These are phyloP conservation scores for Microdochium paspali DNA, from an alignment of 2,329 filamentous ascomycete genomes.

Conservation along the genomic window DNA sequence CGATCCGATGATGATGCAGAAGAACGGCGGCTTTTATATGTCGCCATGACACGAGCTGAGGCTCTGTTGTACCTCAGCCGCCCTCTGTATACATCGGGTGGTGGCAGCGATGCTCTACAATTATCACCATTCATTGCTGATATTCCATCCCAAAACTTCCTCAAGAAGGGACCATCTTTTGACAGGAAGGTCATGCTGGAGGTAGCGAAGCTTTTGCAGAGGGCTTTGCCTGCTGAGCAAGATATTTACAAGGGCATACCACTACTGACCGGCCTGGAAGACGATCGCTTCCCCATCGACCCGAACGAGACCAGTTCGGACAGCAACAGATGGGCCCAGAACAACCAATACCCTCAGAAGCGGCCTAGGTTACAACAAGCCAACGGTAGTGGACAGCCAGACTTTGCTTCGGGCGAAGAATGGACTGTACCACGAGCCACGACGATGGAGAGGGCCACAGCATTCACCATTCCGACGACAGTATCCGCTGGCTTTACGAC, in stretches of 20 bases:
- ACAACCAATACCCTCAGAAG: conserved; percentile 9
- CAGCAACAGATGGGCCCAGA: background rate
- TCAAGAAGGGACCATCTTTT: conserved; percentile 60
- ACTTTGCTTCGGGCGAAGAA: conserved; percentile 19
- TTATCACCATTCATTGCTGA: conserved; percentile 63
- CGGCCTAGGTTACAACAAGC: conserved; percentile 17
- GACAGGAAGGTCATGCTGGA: conserved; percentile 50
- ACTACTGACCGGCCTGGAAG: conserved; percentile 48
- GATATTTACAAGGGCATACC: conserved; percentile 44
- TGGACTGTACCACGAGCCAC: conserved; percentile 37
- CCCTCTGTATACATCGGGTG: conserved; percentile 57
- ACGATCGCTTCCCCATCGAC: conserved; percentile 59
- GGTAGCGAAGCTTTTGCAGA: conserved; percentile 62
- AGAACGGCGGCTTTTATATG: conserved; percentile 81
- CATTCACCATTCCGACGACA: conserved; percentile 44
- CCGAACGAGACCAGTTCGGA: conserved; percentile 31
- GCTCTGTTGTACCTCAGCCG: conserved; percentile 78
- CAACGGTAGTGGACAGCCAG: conserved; percentile 26
- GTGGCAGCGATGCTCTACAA: conserved; percentile 46
- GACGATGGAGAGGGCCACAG: conserved; percentile 50
- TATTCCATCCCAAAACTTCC: conserved; percentile 19
- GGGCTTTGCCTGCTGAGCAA: conserved; percentile 47
- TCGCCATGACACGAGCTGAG: conserved; percentile 93
- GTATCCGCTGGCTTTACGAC: conserved; percentile 52
- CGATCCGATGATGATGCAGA: conserved; percentile 79